Percentiles rank a stretch among this genome's conserved stretches.
Evolutionary conservation across 2,329 filamentous ascomycete genomes (phyloP).

Genomic region (Cryphonectria japonica): DNA sequence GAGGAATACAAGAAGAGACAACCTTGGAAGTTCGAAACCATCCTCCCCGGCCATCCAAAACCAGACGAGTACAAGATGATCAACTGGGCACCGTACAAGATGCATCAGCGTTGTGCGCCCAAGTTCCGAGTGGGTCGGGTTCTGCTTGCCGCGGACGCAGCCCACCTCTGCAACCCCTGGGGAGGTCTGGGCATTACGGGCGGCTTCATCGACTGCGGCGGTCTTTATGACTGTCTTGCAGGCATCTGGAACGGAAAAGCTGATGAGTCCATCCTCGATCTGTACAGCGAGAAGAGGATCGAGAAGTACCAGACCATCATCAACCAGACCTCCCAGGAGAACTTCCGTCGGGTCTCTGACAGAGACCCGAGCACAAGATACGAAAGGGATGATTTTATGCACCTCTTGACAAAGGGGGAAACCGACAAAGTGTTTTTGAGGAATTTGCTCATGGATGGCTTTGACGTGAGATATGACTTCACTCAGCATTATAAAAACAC

Average conservation of each 20-base stretch:
- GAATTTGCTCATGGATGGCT: conserved; percentile 41
- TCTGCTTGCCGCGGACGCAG: conserved; percentile 63
- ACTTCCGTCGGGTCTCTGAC: conserved; percentile 49
- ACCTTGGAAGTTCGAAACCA: conserved; percentile 57
- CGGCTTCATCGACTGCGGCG: conserved; percentile 66
- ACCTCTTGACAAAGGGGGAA: conserved; percentile 42
- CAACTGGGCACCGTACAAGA: conserved; percentile 62
- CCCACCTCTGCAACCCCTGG: conserved; percentile 58
- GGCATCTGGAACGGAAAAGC: conserved; percentile 49
- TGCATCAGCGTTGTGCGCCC: conserved; percentile 64
- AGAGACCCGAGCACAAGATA: conserved; percentile 44
- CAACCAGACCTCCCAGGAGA: conserved; percentile 47
- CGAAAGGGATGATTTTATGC: conserved; percentile 45
- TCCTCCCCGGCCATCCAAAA: conserved; percentile 63
- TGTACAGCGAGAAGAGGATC: conserved; percentile 51
- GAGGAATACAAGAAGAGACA: conserved; percentile 59
- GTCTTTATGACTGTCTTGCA: conserved; percentile 61
- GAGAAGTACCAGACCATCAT: conserved; percentile 51
- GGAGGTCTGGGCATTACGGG: conserved; percentile 67
- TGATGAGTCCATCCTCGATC: conserved; percentile 48
- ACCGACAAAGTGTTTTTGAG: conserved; percentile 39
- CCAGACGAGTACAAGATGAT: conserved; percentile 60
- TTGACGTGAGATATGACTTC: conserved; percentile 49
- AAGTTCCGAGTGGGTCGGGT: conserved; percentile 61
- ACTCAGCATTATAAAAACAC: conserved; percentile 46